A percentile compares a stretch with the other conserved stretches of the same genome.
Evolutionary conservation across 2,329 filamentous ascomycete genomes (phyloP).

Genomic region (Colletotrichum chrysophilum): DNA sequence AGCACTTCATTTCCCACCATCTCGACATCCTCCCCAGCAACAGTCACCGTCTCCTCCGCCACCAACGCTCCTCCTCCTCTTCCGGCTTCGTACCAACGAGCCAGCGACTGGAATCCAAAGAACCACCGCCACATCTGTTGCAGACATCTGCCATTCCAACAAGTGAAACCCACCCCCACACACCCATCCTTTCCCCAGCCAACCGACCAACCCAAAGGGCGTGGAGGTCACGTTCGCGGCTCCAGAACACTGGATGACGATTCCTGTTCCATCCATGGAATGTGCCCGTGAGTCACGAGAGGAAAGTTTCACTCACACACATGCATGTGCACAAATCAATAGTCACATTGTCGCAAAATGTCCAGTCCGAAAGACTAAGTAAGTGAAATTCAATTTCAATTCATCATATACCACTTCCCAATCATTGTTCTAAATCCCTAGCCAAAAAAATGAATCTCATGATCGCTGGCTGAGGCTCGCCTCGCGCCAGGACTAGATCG

Average conservation of each 20-base stretch:
- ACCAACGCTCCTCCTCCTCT: background rate
- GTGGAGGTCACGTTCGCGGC: background rate
- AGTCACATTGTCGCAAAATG: background rate
- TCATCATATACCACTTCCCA: constrained; percentile 11
- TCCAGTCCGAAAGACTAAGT: background rate
- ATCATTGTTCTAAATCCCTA: background rate
- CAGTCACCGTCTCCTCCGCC: background rate
- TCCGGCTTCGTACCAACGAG: background rate
- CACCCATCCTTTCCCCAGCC: background rate
- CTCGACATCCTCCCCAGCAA: background rate
- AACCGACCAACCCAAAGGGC: background rate
- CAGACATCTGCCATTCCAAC: background rate
- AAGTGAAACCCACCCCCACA: background rate
- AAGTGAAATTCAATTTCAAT: constrained; percentile 3
- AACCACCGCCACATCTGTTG: background rate
- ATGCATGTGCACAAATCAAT: background rate
- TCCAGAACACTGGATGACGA: background rate
- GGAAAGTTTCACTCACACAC: background rate
- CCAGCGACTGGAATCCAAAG: background rate
- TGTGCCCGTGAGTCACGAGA: background rate
- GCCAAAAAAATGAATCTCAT: background rate
- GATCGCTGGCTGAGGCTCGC: background rate
- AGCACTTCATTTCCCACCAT: background rate
- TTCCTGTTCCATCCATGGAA: background rate
- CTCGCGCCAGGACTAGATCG: background rate